These are phyloP conservation scores for Ogataea wickerhamii DNA, from an alignment of 805 yeast genomes.

Conservation along the genomic window DNA sequence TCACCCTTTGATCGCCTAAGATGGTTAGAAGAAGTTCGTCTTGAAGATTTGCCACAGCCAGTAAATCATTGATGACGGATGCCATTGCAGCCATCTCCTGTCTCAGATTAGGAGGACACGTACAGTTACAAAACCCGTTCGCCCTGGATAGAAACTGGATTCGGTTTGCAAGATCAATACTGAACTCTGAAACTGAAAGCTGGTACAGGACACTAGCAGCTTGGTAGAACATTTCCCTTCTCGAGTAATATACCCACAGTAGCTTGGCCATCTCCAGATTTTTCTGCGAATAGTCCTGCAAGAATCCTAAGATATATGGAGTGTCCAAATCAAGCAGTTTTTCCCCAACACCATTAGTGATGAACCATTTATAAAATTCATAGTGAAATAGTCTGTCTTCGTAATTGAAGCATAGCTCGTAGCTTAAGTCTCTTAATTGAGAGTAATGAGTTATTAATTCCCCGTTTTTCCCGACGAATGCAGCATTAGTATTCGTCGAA, in stretches of 20 bases:
- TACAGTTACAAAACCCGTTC: conserved; percentile 86
- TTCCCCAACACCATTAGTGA: conserved; percentile 70
- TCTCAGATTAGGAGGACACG: conserved; percentile 69
- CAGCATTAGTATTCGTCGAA: conserved; percentile 10
- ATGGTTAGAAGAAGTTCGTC: conserved; percentile 55
- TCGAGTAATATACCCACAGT: conserved; percentile 86
- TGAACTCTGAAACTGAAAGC: conserved; percentile 71
- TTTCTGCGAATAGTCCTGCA: conserved; percentile 60
- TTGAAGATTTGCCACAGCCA: conserved; percentile 85
- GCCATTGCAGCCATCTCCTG: conserved; percentile 73
- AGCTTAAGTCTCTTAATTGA: conserved; percentile 66
- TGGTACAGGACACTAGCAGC: conserved; percentile 82
- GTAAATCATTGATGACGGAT: conserved; percentile 66
- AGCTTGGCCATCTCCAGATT: conserved; percentile 75
- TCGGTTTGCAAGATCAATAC: conserved; percentile 64
- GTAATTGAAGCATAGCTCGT: conserved; percentile 67
- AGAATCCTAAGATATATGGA: conserved; percentile 71
- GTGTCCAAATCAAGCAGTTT: conserved; percentile 77
- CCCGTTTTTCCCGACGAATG: conserved; percentile 29
- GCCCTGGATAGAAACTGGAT: conserved; percentile 89
- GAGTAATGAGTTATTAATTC: conserved; percentile 46
- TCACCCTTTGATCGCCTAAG: conserved; percentile 48
- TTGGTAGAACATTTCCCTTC: conserved; percentile 67
- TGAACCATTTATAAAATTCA: conserved; percentile 90
- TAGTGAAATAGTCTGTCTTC: conserved; percentile 87